phyloP scores from a whole-genome alignment of 2,329 filamentous ascomycete species.

The Annulohypoxylon truncatum region DNA sequence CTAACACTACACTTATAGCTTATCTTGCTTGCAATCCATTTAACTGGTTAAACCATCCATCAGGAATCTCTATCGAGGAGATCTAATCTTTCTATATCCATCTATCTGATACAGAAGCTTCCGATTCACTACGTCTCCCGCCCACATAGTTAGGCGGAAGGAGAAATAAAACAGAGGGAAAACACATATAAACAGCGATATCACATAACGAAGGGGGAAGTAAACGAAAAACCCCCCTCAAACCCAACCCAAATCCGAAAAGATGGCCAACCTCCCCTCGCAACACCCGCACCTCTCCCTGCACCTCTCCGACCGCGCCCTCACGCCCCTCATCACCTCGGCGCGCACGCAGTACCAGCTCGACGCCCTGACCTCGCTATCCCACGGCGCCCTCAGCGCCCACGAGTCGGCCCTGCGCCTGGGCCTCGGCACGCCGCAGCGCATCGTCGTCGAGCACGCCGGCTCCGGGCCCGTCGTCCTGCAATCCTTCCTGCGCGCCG shows the following conservation, averaged over 20 bases:
- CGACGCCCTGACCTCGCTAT: constrained; percentile 64
- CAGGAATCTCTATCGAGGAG: background rate
- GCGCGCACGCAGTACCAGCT: constrained; percentile 58
- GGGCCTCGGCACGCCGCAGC: constrained; percentile 64
- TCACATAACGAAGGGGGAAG: background rate
- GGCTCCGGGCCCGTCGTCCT: constrained; percentile 52
- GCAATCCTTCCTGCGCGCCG: constrained; percentile 44
- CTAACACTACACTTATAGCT: background rate
- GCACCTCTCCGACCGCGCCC: constrained; percentile 67
- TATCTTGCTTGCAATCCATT: background rate
- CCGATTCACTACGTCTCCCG: background rate
- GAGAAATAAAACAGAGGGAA: background rate
- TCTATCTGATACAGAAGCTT: background rate
- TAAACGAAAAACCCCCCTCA: background rate
- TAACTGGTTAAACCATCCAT: background rate
- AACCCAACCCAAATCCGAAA: constrained; percentile 2
- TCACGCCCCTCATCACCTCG: constrained; percentile 68
- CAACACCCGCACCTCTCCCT: constrained; percentile 65
- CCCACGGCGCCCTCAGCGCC: constrained; percentile 64
- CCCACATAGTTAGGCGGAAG: background rate
- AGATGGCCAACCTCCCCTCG: constrained; percentile 59
- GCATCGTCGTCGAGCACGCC: constrained; percentile 68
- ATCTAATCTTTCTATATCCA: background rate
- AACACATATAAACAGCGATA: background rate
- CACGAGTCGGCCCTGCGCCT: constrained; percentile 65